Conservation (phyloP, 2,329 filamentous ascomycete genomes). For the Ophiognomonia clavigignenti-juglandacearum region DNA sequence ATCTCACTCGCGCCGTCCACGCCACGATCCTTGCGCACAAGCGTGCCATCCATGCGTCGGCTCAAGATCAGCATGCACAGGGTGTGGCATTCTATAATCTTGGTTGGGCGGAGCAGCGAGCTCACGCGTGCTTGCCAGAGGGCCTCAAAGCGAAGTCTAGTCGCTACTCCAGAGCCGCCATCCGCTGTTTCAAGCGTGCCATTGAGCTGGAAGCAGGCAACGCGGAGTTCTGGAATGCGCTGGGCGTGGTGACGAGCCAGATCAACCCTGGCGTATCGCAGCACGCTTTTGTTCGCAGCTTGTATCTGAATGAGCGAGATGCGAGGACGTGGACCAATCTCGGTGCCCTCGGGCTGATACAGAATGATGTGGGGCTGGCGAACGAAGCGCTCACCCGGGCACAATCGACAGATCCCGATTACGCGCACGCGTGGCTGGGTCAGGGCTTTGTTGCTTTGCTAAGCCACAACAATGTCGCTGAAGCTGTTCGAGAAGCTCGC, state of each 20-base stretch:
- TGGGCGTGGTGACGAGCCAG: constrained; percentile 84
- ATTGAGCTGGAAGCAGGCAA: constrained; percentile 96
- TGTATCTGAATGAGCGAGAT: constrained; percentile 88
- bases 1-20: constrained; percentile 58
- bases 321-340: constrained; percentile 87
- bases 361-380: constrained; percentile 79
- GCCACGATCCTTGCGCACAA: constrained; percentile 83
- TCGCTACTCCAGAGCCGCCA: constrained; percentile 72
- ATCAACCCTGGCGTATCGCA: constrained; percentile 86
- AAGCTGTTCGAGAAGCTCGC: constrained; percentile 58
- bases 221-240: constrained; percentile 92
- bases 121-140: constrained; percentile 61
- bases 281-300: constrained; percentile 84
- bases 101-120: constrained; percentile 86
- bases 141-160: constrained; percentile 52
- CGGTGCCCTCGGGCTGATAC: constrained; percentile 77
- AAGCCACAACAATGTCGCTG: constrained; percentile 61
- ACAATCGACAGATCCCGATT: constrained; percentile 92
- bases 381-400: constrained; percentile 86
- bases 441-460: constrained; percentile 82
- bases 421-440: constrained; percentile 88
- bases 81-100: constrained; percentile 97
- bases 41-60: constrained; percentile 68
- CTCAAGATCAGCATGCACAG: constrained; percentile 76
- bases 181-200: constrained; percentile 88